A percentile compares a stretch with the other conserved stretches of the same genome.
Conservation (phyloP, 176 grass and related monocot species). For the Eleusine indica region DNA sequence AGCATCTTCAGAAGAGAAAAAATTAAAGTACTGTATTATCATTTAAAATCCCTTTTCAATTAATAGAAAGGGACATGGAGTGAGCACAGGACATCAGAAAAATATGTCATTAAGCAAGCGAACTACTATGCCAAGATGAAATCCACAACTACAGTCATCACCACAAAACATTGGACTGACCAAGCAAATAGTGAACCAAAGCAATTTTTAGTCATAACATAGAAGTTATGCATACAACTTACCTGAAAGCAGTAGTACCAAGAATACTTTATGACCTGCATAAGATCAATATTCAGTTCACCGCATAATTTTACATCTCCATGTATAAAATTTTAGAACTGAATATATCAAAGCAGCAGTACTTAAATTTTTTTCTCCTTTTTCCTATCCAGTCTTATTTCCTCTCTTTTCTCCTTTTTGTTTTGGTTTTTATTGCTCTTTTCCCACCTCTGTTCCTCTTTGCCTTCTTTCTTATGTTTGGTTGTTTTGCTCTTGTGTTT, state of each 20-base stretch:
- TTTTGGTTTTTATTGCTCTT: no score
- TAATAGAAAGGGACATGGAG: neutral
- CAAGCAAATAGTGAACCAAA: constrained; percentile 3
- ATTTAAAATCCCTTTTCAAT: constrained; percentile 8
- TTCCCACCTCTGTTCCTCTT: no score
- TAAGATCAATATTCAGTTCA: constrained; percentile 31
- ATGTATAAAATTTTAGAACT: neutral
- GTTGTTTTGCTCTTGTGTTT: no score
- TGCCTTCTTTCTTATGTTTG: no score
- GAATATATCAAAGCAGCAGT: neutral
- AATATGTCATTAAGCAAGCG: neutral
- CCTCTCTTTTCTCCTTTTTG: no score
- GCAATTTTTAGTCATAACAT: neutral
- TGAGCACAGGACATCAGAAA: no score
- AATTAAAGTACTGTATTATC: neutral
- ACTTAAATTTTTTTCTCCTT: neutral
- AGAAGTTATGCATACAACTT: neutral
- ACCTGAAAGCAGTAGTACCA: neutral
- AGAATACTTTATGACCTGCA: neutral
- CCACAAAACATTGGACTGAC: neutral
- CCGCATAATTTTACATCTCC: neutral
- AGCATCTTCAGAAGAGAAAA: neutral
- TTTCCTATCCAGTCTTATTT: no score
- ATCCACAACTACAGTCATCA: neutral
- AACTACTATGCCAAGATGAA: neutral